Evolutionary conservation across 2,329 filamentous ascomycete species (phyloP).

Genomic region (Talaromyces sp.): DNA sequence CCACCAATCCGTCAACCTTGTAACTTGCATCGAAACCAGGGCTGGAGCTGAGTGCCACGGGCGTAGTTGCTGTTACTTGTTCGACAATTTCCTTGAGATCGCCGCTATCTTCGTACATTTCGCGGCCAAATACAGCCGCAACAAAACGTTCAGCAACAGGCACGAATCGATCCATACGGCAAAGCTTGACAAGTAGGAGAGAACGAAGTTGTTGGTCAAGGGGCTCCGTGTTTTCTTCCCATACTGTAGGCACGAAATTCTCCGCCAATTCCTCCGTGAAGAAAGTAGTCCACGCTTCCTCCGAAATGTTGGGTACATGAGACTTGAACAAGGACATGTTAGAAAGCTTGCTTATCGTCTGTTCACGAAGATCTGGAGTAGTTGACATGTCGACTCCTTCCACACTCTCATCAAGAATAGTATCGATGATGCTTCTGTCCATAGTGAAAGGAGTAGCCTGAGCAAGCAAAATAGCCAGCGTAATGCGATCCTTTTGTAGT

Average conservation of each 20-base stretch:
- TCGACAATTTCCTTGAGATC: constrained; percentile 81
- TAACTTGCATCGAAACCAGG: constrained; percentile 98
- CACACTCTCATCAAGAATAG: constrained; percentile 73
- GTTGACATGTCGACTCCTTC: constrained; percentile 76
- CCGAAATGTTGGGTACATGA: constrained; percentile 60
- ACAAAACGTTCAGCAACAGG: constrained; percentile 91
- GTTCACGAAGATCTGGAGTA: constrained; percentile 59
- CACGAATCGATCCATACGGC: constrained; percentile 92
- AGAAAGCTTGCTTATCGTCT: constrained; percentile 65
- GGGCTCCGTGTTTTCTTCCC: constrained; percentile 61
- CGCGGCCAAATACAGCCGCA: constrained; percentile 74
- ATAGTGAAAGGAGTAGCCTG: constrained; percentile 96
- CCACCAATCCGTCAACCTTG: constrained; percentile 94
- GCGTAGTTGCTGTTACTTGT: constrained; percentile 77
- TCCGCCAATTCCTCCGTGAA: constrained; percentile 82
- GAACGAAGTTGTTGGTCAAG: constrained; percentile 76
- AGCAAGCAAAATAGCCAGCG: constrained; percentile 88
- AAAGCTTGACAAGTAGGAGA: constrained; percentile 88
- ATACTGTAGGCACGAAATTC: constrained; percentile 72
- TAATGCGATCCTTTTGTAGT: constrained; percentile 90
- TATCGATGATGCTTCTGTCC: constrained; percentile 84
- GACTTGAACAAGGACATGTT: constrained; percentile 72
- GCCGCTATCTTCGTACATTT: constrained; percentile 77
- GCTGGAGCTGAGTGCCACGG: constrained; percentile 88
- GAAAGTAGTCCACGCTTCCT: constrained; percentile 74